phyloP scores from a whole-genome alignment of 805 yeast species.

The Saccharomyces jurei region DNA sequence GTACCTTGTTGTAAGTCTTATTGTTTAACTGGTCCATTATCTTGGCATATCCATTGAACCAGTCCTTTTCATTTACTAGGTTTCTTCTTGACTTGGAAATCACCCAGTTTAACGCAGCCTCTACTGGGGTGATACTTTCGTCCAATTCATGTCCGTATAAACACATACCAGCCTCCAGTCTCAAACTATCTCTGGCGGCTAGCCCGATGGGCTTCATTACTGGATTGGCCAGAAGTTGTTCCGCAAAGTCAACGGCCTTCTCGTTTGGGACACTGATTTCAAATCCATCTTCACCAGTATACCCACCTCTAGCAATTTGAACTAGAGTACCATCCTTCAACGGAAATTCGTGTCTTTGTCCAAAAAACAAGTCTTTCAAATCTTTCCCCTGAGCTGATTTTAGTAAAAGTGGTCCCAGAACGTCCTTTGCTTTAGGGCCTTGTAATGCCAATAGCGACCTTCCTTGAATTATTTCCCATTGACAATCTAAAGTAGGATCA shows the following conservation, averaged over 20 bases:
- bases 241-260: conserved; percentile 53
- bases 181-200: conserved; percentile 94
- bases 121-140: conserved; percentile 76
- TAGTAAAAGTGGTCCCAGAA: conserved; percentile 55
- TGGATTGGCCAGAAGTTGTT: conserved; percentile 46
- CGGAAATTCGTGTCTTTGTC: conserved; percentile 42
- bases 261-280: conserved; percentile 72
- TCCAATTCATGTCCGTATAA: conserved; percentile 87
- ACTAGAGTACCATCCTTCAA: conserved; percentile 35
- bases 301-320: conserved; percentile 91
- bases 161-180: conserved; percentile 98
- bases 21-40: conserved; percentile 66
- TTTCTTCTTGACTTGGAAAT: conserved; percentile 72
- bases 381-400: conserved; percentile 17
- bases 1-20: conserved; percentile 46
- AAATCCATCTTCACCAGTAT: conserved; percentile 98
- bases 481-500: conserved; percentile 20
- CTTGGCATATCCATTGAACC: conserved; percentile 69
- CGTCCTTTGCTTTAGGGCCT: conserved; percentile 77
- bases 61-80: conserved; percentile 19
- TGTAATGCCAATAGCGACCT: conserved; percentile 76
- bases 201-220: conserved; percentile 80
- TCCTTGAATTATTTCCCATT: conserved; percentile 49
- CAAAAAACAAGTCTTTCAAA: conserved; percentile 61
- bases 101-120: conserved; percentile 85